These are phyloP conservation scores for Kalmusia sp. DNA, from an alignment of 2,329 filamentous ascomycete genomes.

Conservation along the genomic window DNA sequence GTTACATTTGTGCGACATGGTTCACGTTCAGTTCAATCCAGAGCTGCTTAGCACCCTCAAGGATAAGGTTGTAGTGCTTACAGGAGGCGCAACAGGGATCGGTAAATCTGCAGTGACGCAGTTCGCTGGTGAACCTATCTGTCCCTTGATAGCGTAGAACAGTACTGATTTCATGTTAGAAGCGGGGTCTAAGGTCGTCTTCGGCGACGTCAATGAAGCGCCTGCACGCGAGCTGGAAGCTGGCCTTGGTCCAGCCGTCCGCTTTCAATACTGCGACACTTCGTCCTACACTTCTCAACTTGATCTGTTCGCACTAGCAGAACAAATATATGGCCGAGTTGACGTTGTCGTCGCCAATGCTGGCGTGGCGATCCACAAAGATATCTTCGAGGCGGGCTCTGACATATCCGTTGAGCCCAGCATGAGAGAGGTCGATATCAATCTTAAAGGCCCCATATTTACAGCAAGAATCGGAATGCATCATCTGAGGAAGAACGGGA, in stretches of 20 bases:
- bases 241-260: conserved; percentile 15
- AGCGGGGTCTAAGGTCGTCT: conserved; percentile 27
- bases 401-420: conserved; percentile 24
- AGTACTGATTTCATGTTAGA: conserved; percentile 13
- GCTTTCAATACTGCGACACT: conserved; percentile 25
- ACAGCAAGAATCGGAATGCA: conserved; percentile 29
- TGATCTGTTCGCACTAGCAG: conserved; percentile 20
- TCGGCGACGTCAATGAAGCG: conserved; percentile 27
- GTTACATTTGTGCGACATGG: conserved; percentile 12
- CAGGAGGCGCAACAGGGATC: conserved; percentile 30
- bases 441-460: conserved; percentile 28
- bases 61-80: conserved; percentile 27
- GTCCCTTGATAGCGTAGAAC: not conserved
- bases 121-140: conserved; percentile 19
- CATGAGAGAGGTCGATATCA: conserved; percentile 28
- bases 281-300: conserved; percentile 23
- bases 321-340: conserved; percentile 15
- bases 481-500: conserved; percentile 22
- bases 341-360: conserved; percentile 28
- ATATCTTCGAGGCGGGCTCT: conserved; percentile 19
- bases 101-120: conserved; percentile 24
- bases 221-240: conserved; percentile 16
- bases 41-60: conserved; percentile 20
- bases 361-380: conserved; percentile 23
- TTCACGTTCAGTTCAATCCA: conserved; percentile 25